Base-by-base conservation (phyloP, 768 basidiomycete species). In the Paxillus involutus region DNA sequence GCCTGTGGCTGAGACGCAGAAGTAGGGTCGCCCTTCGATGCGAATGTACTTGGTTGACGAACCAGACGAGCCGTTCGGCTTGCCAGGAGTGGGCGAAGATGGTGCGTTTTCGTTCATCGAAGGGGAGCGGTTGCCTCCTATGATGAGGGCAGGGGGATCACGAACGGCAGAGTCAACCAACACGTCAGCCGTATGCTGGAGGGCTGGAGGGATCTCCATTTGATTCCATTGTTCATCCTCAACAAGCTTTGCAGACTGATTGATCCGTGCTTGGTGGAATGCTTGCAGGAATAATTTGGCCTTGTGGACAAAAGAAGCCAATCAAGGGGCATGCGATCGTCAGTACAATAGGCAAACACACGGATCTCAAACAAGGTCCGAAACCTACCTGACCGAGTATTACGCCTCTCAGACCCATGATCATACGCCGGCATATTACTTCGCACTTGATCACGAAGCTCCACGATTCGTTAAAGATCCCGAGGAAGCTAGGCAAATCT, bases 171-270 rank as follows among this genome's bases (percentile, higher is more conserved):
- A 83, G 57, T 89, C 85, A 16, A 97, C 79, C 47, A 99, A 71
- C 9, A 87, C 73, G 61, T 90, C 80, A 36, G 86, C 79, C n/a
- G 83, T 75, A 46, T 78, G 80, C 71, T 98, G 96, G 26, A 91
- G 71, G 4, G 73, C 58, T 4, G 75, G 64, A 1, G 85, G 74
- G 13, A 96, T 84, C 52, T 97, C 71, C 13, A 83, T 78, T 14
- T 89, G 89, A 53, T 77, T 84, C 97, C 97, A 98, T 55, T 88
- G 89, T 66, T 99, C 97, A 60, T 98, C 94, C 69, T 98, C 94
- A 8, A 99, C 96, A 26, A 92, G 73, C 67, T 89, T 92, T 26
- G 96, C 95, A 3, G 88, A 89, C 51, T 80, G 80, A 3, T 86
- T 82, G 42, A 98, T 81, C 47, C 89, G 80, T 11, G 79, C 71